Evolutionary conservation across 129 eudicot species (phyloP).

Genomic region (Pittosporum tobira): DNA sequence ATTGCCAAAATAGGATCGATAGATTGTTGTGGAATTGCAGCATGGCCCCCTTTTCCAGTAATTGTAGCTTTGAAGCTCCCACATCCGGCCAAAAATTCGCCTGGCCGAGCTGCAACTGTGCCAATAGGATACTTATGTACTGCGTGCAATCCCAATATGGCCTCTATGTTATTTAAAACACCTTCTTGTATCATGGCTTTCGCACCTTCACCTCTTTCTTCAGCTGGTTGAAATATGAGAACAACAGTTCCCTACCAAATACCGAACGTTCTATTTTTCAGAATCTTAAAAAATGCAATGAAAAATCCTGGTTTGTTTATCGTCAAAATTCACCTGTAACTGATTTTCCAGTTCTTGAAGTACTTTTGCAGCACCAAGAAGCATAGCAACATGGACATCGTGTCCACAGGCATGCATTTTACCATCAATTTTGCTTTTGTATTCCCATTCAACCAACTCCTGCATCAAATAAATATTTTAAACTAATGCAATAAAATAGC

Average conservation of each 20-base stretch:
- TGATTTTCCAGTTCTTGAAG: slow-evolving; percentile 36
- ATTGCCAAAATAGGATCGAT: slow-evolving; percentile 61
- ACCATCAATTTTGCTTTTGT: slow-evolving; percentile 60
- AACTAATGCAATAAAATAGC: neutral
- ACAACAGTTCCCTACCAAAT: slow-evolving; percentile 49
- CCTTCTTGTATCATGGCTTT: slow-evolving; percentile 51
- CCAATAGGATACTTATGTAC: slow-evolving; percentile 36
- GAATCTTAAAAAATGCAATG: no score
- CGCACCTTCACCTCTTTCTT: slow-evolving; percentile 63
- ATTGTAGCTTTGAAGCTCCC: slow-evolving; percentile 60
- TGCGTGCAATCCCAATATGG: slow-evolving; percentile 53
- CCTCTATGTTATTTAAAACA: slow-evolving; percentile 44
- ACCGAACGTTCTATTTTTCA: neutral
- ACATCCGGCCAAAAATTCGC: slow-evolving; percentile 60
- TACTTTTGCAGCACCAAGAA: slow-evolving; percentile 82
- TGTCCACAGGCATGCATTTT: slow-evolving; percentile 95
- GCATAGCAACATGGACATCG: slow-evolving; percentile 84
- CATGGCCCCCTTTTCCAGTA: slow-evolving; percentile 39
- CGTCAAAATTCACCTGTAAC: slow-evolving; percentile 21
- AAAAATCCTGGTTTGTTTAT: neutral
- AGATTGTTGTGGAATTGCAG: slow-evolving; percentile 34
- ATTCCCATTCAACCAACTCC: slow-evolving; percentile 77
- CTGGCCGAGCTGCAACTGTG: slow-evolving; percentile 44
- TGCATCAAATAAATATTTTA: slow-evolving; percentile 11
- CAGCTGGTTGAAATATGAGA: slow-evolving; percentile 73